Base-by-base conservation (phyloP, 306 rosid genomes). In the Glycine latifolia region DNA sequence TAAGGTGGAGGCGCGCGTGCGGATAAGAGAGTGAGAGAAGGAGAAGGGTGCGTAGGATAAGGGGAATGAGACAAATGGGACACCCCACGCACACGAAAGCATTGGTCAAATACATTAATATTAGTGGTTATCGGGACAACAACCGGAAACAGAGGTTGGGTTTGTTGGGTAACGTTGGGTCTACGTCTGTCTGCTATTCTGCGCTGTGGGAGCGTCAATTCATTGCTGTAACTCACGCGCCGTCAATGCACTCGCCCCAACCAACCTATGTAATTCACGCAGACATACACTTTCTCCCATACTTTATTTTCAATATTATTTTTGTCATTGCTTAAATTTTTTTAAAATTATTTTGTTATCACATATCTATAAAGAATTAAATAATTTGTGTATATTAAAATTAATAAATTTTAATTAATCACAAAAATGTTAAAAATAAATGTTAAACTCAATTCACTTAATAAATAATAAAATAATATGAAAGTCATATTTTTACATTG, bases 171-270 rank as follows among this genome's bases (percentile, higher is more conserved):
- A 81, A 72, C 92, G 92, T 86, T 41, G 83, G 48, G 89, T 86
- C 89, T 78, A 90, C 91, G 90, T 86, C 81, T 82, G 77, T 79
- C 83, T 69, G 85, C 86, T 86, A 43, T 55, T 56, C 33, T 58
- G 58, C 67, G 59, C 79, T 48, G 12, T 20, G 7, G 76, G 81
- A 86, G 80, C 89, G 48, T 81, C 58, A 35, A 44, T 82, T 63
- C 66, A 9, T 49, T 11, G 43, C 76, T 62, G 2, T 0, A 26
- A 8, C n/a, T 61, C 76, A 74, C 85, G 73, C 81, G 85, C 86
- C 46, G 6, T 73, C 71, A 13, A 0, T 9, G 8, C 54, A 84
- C 81, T 55, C 73, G 37, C 71, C 4, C 12, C 10, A 10, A 3
- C 63, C 20, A 8, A 16, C 63, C 1, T 12, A 0, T 10, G 2